Evolutionary conservation across 108 stramenopile species (phyloP).

Genomic region (Stephanodiscus triporus): DNA sequence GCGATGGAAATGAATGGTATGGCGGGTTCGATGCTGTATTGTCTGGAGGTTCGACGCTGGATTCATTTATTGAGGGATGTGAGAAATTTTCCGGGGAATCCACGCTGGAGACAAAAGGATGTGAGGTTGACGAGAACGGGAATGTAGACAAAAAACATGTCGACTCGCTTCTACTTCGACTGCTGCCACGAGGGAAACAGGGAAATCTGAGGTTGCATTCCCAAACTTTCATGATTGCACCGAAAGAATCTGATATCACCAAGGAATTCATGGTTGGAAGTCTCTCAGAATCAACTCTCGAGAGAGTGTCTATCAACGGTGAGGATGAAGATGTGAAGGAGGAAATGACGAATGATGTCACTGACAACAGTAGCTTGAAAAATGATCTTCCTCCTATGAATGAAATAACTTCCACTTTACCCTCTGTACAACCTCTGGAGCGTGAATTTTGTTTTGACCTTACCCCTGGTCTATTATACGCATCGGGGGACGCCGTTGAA

Average conservation of each 20-base stretch:
- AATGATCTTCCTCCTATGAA: neutral
- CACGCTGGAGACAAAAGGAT: neutral
- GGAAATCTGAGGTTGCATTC: conserved; percentile 40
- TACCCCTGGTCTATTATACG: conserved; percentile 63
- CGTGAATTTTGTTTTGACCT: conserved; percentile 70
- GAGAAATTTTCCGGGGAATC: neutral
- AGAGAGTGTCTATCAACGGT: neutral
- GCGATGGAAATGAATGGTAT: conserved; percentile 78
- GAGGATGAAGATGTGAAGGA: neutral
- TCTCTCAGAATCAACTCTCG: conserved; percentile 2
- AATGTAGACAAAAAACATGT: neutral
- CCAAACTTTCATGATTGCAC: conserved; percentile 24
- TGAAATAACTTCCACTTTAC: neutral
- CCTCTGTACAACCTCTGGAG: conserved; percentile 7
- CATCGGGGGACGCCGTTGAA: conserved; percentile 74
- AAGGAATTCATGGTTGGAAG: neutral
- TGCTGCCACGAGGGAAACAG: conserved; percentile 33
- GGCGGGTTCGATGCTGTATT: conserved; percentile 81
- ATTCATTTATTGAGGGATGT: conserved; percentile 45
- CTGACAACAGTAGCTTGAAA: neutral
- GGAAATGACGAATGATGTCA: neutral
- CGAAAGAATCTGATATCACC: neutral
- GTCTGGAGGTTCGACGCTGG: conserved; percentile 37
- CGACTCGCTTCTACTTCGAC: conserved; percentile 1
- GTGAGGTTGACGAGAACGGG: neutral